phyloP scores from a whole-genome alignment of 2,329 filamentous ascomycete genomes.

The Aspergillus pseudoviridinutans region DNA sequence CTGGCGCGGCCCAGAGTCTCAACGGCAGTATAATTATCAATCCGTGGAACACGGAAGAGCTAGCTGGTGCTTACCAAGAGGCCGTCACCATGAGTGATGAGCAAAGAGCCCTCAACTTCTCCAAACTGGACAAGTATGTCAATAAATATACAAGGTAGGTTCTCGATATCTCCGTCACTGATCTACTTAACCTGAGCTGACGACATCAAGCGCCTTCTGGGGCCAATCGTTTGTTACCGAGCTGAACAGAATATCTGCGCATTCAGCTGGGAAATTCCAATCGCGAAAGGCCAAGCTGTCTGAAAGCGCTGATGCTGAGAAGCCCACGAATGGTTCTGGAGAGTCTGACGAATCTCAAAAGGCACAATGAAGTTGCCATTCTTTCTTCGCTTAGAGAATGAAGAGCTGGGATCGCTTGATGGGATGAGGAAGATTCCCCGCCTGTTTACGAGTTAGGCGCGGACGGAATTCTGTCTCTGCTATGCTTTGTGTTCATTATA shows the following conservation, averaged over 20 bases:
- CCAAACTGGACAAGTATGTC: slow-evolving; percentile 86
- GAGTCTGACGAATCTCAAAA: slow-evolving; percentile 1
- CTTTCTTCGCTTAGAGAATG: not conserved
- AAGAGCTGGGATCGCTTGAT: not conserved
- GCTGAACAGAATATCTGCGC: slow-evolving; percentile 57
- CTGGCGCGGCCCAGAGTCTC: slow-evolving; percentile 84
- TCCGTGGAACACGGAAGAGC: slow-evolving; percentile 93
- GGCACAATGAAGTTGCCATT: slow-evolving; percentile 1
- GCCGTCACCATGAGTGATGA: slow-evolving; percentile 92
- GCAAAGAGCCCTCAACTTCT: slow-evolving; percentile 75
- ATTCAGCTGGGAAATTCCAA: slow-evolving; percentile 35
- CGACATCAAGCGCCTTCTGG: slow-evolving; percentile 72
- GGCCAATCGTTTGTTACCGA: slow-evolving; percentile 88
- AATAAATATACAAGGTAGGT: slow-evolving; percentile 81
- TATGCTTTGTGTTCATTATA: slow-evolving; percentile 4
- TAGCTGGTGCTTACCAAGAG: slow-evolving; percentile 87
- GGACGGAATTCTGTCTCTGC: not conserved
- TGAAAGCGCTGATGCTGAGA: slow-evolving; percentile 10
- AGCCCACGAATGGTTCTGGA: slow-evolving; percentile 14
- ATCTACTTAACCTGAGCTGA: slow-evolving; percentile 15
- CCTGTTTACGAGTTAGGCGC: not conserved
- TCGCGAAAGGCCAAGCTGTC: slow-evolving; percentile 24
- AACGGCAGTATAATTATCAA: slow-evolving; percentile 90
- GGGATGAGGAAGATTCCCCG: not conserved
- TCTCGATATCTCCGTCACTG: not conserved